phyloP scores from a whole-genome alignment of 2,329 filamentous ascomycete genomes.

The Venturia carpophila region DNA sequence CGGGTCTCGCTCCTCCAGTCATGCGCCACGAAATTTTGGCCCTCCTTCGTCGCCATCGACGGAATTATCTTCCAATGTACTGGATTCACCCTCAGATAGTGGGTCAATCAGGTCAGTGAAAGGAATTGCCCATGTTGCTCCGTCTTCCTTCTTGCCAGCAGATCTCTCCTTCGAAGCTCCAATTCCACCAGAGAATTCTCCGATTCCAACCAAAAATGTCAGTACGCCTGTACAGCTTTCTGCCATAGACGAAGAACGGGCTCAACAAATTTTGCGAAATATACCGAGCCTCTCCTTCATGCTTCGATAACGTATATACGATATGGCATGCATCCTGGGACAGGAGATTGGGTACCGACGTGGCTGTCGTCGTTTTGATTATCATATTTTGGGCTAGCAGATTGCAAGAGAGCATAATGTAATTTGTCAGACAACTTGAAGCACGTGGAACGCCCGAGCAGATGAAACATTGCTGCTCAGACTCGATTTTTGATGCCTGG shows the following conservation, averaged over 20 bases:
- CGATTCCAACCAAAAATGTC: neutral
- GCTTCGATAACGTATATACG: constrained; percentile 9
- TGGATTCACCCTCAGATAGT: neutral
- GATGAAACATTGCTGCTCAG: neutral
- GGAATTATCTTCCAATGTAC: neutral
- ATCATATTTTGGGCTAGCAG: neutral
- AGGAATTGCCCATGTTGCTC: neutral
- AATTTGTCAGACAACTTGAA: neutral
- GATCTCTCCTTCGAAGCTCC: constrained; percentile 2
- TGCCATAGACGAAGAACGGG: constrained; percentile 6
- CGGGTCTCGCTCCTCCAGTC: neutral
- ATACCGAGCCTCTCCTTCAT: constrained; percentile 15
- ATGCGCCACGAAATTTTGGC: too few relatives aligned
- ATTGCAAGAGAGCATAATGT: neutral
- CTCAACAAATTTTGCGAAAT: neutral
- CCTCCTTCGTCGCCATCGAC: neutral
- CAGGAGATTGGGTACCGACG: neutral
- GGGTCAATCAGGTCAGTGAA: neutral
- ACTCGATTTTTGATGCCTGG: neutral
- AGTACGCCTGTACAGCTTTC: neutral
- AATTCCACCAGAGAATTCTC: too few relatives aligned
- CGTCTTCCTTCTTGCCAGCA: neutral
- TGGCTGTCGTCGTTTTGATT: neutral
- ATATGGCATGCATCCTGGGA: neutral
- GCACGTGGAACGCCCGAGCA: neutral